phyloP scores from a whole-genome alignment of 2,329 filamentous ascomycete species.

The Claviceps sp. region DNA sequence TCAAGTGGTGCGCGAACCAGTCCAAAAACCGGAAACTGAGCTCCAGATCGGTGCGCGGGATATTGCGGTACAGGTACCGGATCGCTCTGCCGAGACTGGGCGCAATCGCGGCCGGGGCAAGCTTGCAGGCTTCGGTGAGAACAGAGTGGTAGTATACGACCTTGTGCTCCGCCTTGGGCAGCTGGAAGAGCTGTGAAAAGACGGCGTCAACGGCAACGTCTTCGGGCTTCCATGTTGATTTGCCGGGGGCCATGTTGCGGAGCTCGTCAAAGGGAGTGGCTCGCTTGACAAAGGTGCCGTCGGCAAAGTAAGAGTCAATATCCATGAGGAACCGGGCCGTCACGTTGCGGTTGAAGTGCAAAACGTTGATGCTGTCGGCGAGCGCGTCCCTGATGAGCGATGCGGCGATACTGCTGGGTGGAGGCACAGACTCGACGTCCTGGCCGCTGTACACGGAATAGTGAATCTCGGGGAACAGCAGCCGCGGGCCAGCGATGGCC shows the following conservation, averaged over 20 bases:
- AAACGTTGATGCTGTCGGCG: slow-evolving; percentile 82
- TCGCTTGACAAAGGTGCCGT: slow-evolving; percentile 82
- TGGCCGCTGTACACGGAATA: slow-evolving; percentile 85
- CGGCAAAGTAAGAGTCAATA: slow-evolving; percentile 85
- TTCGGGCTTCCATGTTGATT: slow-evolving; percentile 89
- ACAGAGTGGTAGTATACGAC: slow-evolving; percentile 93
- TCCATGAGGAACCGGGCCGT: slow-evolving; percentile 86
- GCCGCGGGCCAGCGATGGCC: slow-evolving; percentile 58
- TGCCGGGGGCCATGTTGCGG: slow-evolving; percentile 48
- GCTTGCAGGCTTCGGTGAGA: slow-evolving; percentile 88
- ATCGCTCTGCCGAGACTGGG: slow-evolving; percentile 89
- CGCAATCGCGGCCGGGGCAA: slow-evolving; percentile 90
- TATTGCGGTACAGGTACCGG: slow-evolving; percentile 73
- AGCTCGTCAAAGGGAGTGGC: slow-evolving; percentile 88
- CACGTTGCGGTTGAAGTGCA: slow-evolving; percentile 83
- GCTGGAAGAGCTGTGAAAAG: slow-evolving; percentile 84
- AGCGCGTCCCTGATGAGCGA: slow-evolving; percentile 76
- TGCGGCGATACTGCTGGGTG: slow-evolving; percentile 60
- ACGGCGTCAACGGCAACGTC: slow-evolving; percentile 95
- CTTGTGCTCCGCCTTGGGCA: slow-evolving; percentile 82
- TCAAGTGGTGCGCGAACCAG: slow-evolving; percentile 96
- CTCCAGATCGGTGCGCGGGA: slow-evolving; percentile 75
- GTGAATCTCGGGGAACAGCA: slow-evolving; percentile 84
- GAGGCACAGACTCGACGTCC: slow-evolving; percentile 78
- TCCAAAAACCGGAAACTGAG: slow-evolving; percentile 79